Base-by-base conservation (phyloP, 345 rosid species). In the Gossypioides kirkii region DNA sequence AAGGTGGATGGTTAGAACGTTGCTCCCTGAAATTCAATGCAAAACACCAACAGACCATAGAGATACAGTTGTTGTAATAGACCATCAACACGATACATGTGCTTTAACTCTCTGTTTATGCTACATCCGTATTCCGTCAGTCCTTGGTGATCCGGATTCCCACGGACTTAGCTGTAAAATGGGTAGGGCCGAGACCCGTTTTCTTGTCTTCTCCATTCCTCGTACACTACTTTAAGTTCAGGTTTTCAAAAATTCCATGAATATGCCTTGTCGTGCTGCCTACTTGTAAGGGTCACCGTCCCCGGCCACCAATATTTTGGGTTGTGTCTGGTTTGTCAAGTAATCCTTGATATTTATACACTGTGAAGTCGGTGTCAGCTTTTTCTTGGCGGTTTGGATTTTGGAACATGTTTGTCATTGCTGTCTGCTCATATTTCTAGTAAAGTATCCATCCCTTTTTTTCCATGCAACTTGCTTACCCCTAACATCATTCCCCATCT, bases 101-200 rank as follows among this genome's bases (percentile, higher is more conserved):
- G 56, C 56, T n/a, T 52, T 20, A 18, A 18, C 26, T 43, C 53
- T 66, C 22, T 16, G 71, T 66, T 66, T 46, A 14, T 46, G 55
- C 20, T 46, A 46, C 71, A 46, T 46, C 71, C n/a, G n/a, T n/a
- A n/a, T n/a, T n/a, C n/a, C 71, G 55, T 66, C 25, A 45, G 28
- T 45, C 50, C 71, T 46, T 46, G 20, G 18, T 38, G 2, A 23
- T 46, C 71, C 41, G 55, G 41, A 66, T 45, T 64, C 69, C 43
- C n/a, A 49, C 7, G 18, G 53, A 2, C 53, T 65, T 65, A 65
- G 20, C 36, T 65, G 53, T 65, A 20, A 64, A 20, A 65, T 45
- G 18, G 54, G 70, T 65, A 18, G 53, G 70, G 2, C 53, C 53
- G 45, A 32, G 7, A 12, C 10, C 70, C 32, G 17, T 20, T 42